phyloP scores from a whole-genome alignment of 169 alveolate species.

The Cryptosporidium parvum region DNA sequence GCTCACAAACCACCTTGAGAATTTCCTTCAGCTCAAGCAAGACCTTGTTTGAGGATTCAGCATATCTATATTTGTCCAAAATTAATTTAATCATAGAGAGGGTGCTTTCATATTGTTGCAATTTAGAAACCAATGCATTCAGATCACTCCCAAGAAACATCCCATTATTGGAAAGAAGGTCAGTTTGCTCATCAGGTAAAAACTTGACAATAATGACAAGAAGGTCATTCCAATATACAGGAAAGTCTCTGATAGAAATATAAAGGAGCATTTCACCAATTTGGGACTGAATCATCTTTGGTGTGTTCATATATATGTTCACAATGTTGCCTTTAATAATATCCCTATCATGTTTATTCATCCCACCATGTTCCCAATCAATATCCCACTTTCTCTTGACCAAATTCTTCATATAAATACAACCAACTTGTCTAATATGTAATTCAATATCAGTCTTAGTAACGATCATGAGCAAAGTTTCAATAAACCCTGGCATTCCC shows the following conservation, averaged over 20 bases:
- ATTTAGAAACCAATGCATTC: not conserved
- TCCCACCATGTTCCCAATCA: constrained; percentile 71
- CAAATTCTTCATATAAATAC: constrained; percentile 52
- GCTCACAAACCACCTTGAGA: constrained; percentile 40
- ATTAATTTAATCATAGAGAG: constrained; percentile 47
- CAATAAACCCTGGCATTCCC: constrained; percentile 51
- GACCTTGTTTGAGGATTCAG: constrained; percentile 64
- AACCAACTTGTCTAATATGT: constrained; percentile 68
- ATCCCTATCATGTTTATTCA: constrained; percentile 43
- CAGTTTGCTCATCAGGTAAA: constrained; percentile 41
- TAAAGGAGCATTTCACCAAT: constrained; percentile 65
- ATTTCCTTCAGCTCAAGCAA: constrained; percentile 56
- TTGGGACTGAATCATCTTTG: constrained; percentile 53
- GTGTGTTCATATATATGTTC: constrained; percentile 42
- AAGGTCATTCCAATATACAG: constrained; percentile 42
- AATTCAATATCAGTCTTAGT: constrained; percentile 45
- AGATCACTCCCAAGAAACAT: constrained; percentile 22
- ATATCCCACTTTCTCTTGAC: constrained; percentile 70
- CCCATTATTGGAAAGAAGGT: constrained; percentile 18
- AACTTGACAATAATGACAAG: constrained; percentile 43
- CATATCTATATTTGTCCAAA: constrained; percentile 64
- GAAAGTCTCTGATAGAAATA: constrained; percentile 66
- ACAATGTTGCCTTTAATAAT: constrained; percentile 54
- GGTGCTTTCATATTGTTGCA: constrained; percentile 42
- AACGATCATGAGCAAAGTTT: constrained; percentile 43